Conservation (phyloP, 805 yeast species). For the Zygotorulaspora sp. region DNA sequence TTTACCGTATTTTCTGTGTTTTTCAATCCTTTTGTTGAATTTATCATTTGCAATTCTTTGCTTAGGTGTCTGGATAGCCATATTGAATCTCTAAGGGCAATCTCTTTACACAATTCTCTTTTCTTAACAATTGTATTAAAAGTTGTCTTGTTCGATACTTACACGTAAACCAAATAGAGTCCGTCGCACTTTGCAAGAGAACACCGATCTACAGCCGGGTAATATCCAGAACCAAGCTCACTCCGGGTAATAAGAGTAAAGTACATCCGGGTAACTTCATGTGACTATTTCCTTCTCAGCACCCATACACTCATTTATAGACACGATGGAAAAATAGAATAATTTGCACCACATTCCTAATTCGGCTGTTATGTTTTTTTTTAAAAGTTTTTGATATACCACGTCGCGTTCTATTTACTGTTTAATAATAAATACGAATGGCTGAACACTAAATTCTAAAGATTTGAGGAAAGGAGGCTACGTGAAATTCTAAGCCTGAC, state of each 20-base stretch:
- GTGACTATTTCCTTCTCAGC: too few species aligned
- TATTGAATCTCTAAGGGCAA: constrained; percentile 5
- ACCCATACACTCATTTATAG: not conserved
- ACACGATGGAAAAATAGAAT: not conserved
- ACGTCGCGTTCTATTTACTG: too few species aligned
- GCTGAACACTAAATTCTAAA: too few species aligned
- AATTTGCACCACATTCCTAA: not conserved
- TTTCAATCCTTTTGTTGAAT: constrained; percentile 68
- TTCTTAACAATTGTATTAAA: not conserved
- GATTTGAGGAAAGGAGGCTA: too few species aligned
- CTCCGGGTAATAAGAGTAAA: constrained; percentile 1
- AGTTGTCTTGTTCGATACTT: not conserved
- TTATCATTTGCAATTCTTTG: constrained; percentile 85
- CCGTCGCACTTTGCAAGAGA: too few species aligned
- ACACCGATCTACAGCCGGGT: too few species aligned
- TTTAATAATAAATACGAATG: too few species aligned
- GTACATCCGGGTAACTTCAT: too few species aligned
- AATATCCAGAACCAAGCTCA: too few species aligned
- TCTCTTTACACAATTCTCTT: too few species aligned
- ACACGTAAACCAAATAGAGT: constrained; percentile 1
- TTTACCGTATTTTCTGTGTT: constrained; percentile 62
- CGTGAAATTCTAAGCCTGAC: too few species aligned
- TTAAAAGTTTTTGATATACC: too few species aligned
- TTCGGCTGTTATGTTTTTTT: not conserved
- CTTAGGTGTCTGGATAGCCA: constrained; percentile 78